Evolutionary conservation across 257 asterid species (phyloP), one percentile per base, ranked within the genome.

Genomic region (Primulina eburnea): DNA sequence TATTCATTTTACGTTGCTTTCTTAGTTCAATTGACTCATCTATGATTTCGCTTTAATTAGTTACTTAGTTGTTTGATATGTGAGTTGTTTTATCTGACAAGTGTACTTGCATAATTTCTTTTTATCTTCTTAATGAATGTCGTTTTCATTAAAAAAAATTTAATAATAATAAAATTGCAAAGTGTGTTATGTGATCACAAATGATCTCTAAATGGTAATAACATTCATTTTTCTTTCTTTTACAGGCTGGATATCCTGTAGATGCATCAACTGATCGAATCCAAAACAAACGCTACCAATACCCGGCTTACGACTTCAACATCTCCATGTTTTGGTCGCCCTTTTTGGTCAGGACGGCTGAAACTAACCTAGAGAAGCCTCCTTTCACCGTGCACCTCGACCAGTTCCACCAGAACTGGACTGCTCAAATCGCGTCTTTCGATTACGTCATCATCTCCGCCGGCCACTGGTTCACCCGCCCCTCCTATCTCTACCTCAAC

Each of bases 391-490:
- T 90, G 1, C 86, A 76, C 65, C 96, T 93, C 18, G 98, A 93
- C 71, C 95, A 93, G 20, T 79, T 80, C 73, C 96, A 93, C 69
- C 70, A 30, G 2, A 73, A 77, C 43, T 93, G 97, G 98, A 74
- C 83, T 1, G 8, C 65, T 35, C 58, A 58, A 7, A 75, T 93
- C 74, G 73, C 75, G 1, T 53, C 24, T 7, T 83, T 80, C 83
- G 92, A 90, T 67, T 93, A 83, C 72, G 74, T 90, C 2, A 65
- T 93, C 70, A 90, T 93, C 83, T 90, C 97, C 59, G 94, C 92
- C 55, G 97, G 95, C 37, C 98, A 90, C 60, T 90, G 98, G 97
- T 93, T 93, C 72, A 86, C 85, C 88, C 88, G 99, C 8, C 96
- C 99, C 11, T 78, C 93, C 6, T 80, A 84, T 71, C 89, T 83